Percentiles rank a stretch among this genome's conserved stretches.
Evolutionary conservation across 192 early-diverging fungal genomes (phyloP).

Genomic region (Coemansia sp.): DNA sequence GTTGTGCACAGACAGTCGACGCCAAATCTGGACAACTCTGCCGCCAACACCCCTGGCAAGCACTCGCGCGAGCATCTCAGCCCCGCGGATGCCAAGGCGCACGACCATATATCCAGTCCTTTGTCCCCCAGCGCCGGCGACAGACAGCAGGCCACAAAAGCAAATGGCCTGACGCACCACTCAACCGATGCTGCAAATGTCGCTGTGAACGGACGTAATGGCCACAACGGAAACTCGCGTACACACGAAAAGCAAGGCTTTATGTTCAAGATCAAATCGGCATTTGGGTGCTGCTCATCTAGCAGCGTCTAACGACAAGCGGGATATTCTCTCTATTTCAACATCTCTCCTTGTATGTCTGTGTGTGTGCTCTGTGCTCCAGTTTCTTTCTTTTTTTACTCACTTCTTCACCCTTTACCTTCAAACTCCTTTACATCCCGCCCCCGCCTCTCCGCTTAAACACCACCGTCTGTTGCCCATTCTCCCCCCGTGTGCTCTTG

Average conservation of each 20-base stretch:
- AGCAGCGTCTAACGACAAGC: slow-evolving; percentile 28
- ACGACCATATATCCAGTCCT: slow-evolving; percentile 3
- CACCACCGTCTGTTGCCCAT: no score
- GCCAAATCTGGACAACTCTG: slow-evolving; percentile 40
- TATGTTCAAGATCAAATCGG: slow-evolving; percentile 55
- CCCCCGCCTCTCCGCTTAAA: neutral
- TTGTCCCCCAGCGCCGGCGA: slow-evolving; percentile 17
- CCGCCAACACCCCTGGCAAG: slow-evolving; percentile 39
- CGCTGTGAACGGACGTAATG: slow-evolving; percentile 13
- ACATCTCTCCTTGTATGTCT: neutral
- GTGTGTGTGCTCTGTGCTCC: slow-evolving; percentile 13
- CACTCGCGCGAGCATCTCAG: slow-evolving; percentile 38
- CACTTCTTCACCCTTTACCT: slow-evolving; percentile 1
- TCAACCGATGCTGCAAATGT: slow-evolving; percentile 44
- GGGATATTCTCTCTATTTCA: neutral
- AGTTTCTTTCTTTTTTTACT: neutral
- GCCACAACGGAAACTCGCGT: slow-evolving; percentile 15
- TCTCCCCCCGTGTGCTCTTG: no score
- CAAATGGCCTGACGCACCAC: slow-evolving; percentile 29
- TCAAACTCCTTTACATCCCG: neutral
- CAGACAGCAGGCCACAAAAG: slow-evolving; percentile 23
- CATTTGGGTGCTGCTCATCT: slow-evolving; percentile 47
- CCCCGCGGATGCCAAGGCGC: slow-evolving; percentile 21
- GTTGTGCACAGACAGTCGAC: slow-evolving; percentile 42
- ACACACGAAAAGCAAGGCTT: slow-evolving; percentile 48